Evolutionary conservation across 768 basidiomycete genomes (phyloP), one percentile per base, ranked within the genome.

Genomic region (Phylloporus sp.): DNA sequence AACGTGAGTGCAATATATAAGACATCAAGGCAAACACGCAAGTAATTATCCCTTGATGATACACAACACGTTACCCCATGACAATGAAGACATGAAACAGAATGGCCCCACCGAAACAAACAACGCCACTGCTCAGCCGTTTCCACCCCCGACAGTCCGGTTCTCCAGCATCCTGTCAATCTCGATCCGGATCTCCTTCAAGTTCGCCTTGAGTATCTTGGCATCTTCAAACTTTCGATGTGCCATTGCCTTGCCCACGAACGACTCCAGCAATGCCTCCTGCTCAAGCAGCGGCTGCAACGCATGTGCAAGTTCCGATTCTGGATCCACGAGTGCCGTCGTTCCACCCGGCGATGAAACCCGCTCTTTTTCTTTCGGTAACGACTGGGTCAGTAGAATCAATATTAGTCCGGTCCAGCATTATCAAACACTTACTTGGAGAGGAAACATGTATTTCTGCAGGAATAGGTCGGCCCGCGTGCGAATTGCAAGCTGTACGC

Each of bases 161-260:
- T 70, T 69, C 35, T 63, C 70, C 38, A 86, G 42, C 54, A 94
- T 75, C 62, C 78, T 81, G 56, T 84, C 84, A 45, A 97, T 94
- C 74, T 95, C 95, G 12, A 64, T 74, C 57, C 86, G 76, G 50
- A 99, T 91, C 72, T 98, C 95, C 41, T 73, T 76, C 45, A 97
- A 68, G 66, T 87, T 95, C 28, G 72, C 66, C 64, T 89, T 85
- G 55, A 99, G 73, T 4, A 87, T 88, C 68, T 88, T 88, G 13
- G 88, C 88, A 63, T 99, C 97, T 69, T 98, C 95, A 57, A 98
- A 97, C 71, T 98, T 98, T 38, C 95, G 77, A 59, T 87, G 86
- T 2, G 84, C 79, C 68, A 85, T 87, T 6, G 95, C 95, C 66
- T 97, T 93, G 58, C 88, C 85, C 8, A 98, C 82, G 62, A 94